Percentiles rank a stretch among this genome's conserved stretches.
Evolutionary conservation across 1,284 basidiomycete genomes (phyloP).

Genomic region (Fomitopsis pinicola): DNA sequence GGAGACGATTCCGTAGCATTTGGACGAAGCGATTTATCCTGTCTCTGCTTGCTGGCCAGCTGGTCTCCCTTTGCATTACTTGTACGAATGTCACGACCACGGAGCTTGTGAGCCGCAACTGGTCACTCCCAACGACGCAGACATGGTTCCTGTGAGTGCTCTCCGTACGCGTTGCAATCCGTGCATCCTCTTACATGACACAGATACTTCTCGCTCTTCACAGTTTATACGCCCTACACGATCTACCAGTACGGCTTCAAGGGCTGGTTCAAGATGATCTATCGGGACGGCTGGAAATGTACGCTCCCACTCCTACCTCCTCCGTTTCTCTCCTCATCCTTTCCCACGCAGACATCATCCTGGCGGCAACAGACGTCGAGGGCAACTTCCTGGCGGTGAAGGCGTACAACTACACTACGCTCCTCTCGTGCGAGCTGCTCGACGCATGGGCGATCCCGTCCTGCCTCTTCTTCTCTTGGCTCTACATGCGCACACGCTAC

Average conservation of each 20-base stretch:
- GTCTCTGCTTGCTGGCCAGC: slow-evolving; percentile 70
- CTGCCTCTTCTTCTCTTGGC: slow-evolving; percentile 76
- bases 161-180: background rate
- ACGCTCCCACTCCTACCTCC: slow-evolving; percentile 18
- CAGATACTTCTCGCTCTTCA: slow-evolving; percentile 76
- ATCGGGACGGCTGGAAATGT: slow-evolving; percentile 85
- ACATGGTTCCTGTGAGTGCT: slow-evolving; percentile 71
- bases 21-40: slow-evolving; percentile 72
- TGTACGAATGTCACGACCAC: slow-evolving; percentile 82
- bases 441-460: slow-evolving; percentile 88
- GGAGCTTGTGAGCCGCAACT: slow-evolving; percentile 65
- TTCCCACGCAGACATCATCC: slow-evolving; percentile 54
- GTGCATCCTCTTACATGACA: background rate
- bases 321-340: background rate
- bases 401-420: slow-evolving; percentile 82
- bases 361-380: slow-evolving; percentile 79
- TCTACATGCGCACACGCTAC: slow-evolving; percentile 77
- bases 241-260: slow-evolving; percentile 78
- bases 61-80: slow-evolving; percentile 81
- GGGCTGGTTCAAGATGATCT: slow-evolving; percentile 72
- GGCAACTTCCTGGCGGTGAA: slow-evolving; percentile 83
- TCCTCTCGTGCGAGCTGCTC: slow-evolving; percentile 83
- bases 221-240: slow-evolving; percentile 80
- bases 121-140: slow-evolving; percentile 76
- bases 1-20: slow-evolving; percentile 59